phyloP scores from a whole-genome alignment of 306 rosid species.

The Geum urbanum region DNA sequence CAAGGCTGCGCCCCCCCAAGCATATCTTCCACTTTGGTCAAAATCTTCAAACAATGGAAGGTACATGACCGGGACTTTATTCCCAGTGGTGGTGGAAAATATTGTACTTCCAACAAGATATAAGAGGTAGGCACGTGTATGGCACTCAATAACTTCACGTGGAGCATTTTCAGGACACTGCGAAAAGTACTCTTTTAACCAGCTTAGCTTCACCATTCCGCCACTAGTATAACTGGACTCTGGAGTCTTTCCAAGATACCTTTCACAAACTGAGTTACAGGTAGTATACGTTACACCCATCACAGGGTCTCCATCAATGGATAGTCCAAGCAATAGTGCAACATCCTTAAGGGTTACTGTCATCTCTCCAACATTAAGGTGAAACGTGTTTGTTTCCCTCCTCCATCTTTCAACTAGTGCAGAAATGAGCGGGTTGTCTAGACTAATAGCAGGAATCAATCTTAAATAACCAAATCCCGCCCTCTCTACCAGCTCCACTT shows the following conservation, averaged over 20 bases:
- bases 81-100: slow-evolving; percentile 97
- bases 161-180: slow-evolving; percentile 83
- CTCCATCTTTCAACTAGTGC: slow-evolving; percentile 99
- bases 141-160: slow-evolving; percentile 61
- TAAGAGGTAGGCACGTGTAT: slow-evolving; percentile 96
- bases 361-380: slow-evolving; percentile 95
- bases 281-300: slow-evolving; percentile 86
- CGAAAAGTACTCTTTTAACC: slow-evolving; percentile 93
- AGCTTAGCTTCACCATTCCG: slow-evolving; percentile 99
- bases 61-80: slow-evolving; percentile 99
- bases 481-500: slow-evolving; percentile 71
- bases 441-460: slow-evolving; percentile 93
- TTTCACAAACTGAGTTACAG: slow-evolving; percentile 79
- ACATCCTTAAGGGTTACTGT: slow-evolving; percentile 89
- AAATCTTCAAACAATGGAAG: slow-evolving; percentile 91
- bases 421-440: slow-evolving; percentile 95
- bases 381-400: slow-evolving; percentile 96
- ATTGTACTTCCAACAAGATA: slow-evolving; percentile 98
- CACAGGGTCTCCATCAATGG: slow-evolving; percentile 94
- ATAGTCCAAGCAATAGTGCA: slow-evolving; percentile 81
- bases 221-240: slow-evolving; percentile 93
- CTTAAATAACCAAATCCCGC: slow-evolving; percentile 91
- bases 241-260: slow-evolving; percentile 72
- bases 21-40: slow-evolving; percentile 72
- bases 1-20: slow-evolving; percentile 95